These are phyloP conservation scores for Ciborinia camelliae DNA, from an alignment of 2,329 filamentous ascomycete species.

Conservation along the genomic window DNA sequence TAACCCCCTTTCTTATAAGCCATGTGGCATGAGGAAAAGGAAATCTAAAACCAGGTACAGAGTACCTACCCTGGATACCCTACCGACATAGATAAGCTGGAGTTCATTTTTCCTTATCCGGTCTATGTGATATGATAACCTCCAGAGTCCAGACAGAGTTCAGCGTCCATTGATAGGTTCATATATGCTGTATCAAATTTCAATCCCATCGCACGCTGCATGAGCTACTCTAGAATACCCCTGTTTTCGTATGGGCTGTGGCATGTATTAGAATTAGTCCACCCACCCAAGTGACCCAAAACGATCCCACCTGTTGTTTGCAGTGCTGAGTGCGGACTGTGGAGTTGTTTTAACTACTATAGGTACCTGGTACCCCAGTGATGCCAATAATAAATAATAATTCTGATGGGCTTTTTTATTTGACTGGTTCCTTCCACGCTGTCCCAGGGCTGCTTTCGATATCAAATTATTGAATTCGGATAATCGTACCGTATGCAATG, in stretches of 20 bases:
- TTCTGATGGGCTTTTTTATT: background rate
- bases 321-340: background rate
- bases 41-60: too few species aligned
- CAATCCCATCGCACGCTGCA: too few species aligned
- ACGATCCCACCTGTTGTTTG: background rate
- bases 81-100: too few species aligned
- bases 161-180: too few species aligned
- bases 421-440: background rate
- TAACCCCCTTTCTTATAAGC: too few species aligned
- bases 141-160: too few species aligned
- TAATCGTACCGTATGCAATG: background rate
- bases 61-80: too few species aligned
- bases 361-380: background rate
- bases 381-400: conserved; percentile 5
- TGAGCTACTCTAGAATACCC: background rate
- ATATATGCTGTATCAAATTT: too few species aligned
- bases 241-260: background rate
- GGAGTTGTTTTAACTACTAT: background rate
- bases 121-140: too few species aligned
- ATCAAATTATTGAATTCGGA: background rate
- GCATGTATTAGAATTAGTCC: background rate
- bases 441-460: background rate
- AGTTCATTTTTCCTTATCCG: too few species aligned
- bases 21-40: too few species aligned
- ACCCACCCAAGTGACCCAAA: too few species aligned